Evolutionary conservation across 495 filamentous ascomycete genomes (phyloP).

Genomic region (Ramalina peruviana): DNA sequence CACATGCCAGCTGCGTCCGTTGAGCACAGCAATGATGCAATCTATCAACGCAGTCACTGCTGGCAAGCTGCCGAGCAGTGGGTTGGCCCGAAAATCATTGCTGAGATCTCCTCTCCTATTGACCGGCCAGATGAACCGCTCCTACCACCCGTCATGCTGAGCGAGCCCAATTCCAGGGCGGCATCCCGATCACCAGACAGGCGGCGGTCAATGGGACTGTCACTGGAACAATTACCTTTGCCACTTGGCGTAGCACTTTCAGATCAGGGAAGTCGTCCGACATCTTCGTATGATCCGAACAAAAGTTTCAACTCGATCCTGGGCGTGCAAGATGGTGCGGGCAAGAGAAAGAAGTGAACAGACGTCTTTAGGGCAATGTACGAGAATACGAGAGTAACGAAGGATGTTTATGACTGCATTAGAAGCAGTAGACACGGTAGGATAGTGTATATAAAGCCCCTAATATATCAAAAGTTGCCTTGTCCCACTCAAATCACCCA

Average conservation of each 20-base stretch:
- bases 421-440: no score
- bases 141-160: slow-evolving; percentile 20
- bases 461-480: no score
- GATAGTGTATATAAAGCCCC: no score
- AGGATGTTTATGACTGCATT: no score
- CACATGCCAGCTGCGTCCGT: slow-evolving; percentile 69
- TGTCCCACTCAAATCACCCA: no score
- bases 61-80: slow-evolving; percentile 75
- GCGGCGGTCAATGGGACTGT: slow-evolving; percentile 32
- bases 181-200: slow-evolving; percentile 26
- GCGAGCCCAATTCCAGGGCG: slow-evolving; percentile 25
- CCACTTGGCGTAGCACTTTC: slow-evolving; percentile 30
- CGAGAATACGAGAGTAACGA: no score
- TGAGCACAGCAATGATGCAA: slow-evolving; percentile 77
- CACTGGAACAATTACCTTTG: slow-evolving; percentile 37
- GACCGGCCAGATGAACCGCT: slow-evolving; percentile 23
- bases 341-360: slow-evolving; percentile 23
- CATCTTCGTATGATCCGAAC: slow-evolving; percentile 32
- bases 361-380: no score
- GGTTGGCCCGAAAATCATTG: slow-evolving; percentile 22
- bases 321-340: slow-evolving; percentile 30
- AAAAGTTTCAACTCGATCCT: slow-evolving; percentile 41
- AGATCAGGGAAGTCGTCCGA: slow-evolving; percentile 28
- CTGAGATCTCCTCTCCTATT: background rate
- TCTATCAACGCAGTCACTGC: slow-evolving; percentile 83